Percentiles rank a stretch among this genome's conserved stretches.
phyloP scores from a whole-genome alignment of 805 yeast genomes.

The Yamadazyma tumulicola region DNA sequence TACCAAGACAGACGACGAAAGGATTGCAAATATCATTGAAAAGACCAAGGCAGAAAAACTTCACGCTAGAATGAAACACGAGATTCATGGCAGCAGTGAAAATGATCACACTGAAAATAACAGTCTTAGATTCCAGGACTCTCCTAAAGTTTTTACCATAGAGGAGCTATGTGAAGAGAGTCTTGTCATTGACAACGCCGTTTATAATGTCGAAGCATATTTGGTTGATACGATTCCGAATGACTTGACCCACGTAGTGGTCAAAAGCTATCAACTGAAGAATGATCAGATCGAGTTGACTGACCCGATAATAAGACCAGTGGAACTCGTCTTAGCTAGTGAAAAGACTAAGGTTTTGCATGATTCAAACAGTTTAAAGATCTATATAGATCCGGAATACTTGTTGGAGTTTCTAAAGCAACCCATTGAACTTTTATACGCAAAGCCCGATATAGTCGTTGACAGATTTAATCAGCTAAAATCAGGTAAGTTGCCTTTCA shows the following conservation, averaged over 20 bases:
- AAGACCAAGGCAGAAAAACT: background rate
- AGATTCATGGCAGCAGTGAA: conserved; percentile 1
- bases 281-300: conserved; percentile 5
- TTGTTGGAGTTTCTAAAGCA: background rate
- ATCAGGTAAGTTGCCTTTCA: background rate
- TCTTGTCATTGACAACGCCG: conserved; percentile 8
- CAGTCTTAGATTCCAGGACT: conserved; percentile 2
- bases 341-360: background rate
- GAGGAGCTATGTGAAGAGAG: conserved; percentile 3
- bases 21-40: background rate
- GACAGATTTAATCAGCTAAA: conserved; percentile 1
- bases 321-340: conserved; percentile 22
- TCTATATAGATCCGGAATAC: background rate
- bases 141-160: conserved; percentile 2
- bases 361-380: conserved; percentile 3
- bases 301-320: conserved; percentile 19
- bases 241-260: conserved; percentile 24
- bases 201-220: conserved; percentile 18
- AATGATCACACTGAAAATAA: background rate
- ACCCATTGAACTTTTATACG: conserved; percentile 8
- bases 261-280: conserved; percentile 20
- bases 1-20: background rate
- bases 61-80: background rate
- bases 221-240: conserved; percentile 24
- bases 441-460: conserved; percentile 4